Base-by-base conservation (phyloP, 164 flowering plant genomes). In the Hamamelis virginiana region DNA sequence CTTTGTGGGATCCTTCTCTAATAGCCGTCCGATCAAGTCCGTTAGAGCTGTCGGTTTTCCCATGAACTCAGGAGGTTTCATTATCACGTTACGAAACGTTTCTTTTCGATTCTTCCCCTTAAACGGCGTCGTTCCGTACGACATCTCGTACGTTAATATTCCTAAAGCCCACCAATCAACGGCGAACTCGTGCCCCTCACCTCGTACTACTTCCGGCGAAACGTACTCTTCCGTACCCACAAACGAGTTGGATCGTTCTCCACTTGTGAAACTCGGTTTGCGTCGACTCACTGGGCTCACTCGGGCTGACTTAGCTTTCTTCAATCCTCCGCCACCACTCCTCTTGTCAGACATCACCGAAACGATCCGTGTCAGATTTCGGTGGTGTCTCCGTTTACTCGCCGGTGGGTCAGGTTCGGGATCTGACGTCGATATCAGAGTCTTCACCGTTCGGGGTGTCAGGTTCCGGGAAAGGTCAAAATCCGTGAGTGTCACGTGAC, bases 161-260 rank as follows among this genome's bases (percentile, higher is more conserved):
- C 99, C 98, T 0, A 95, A 74, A 5, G 97, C 96, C 99, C 98
- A 95, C 99, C 98, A 92, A 68, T 95, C 97, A 19, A 91, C 97
- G 60, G 91, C 81, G 84, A 87, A 92, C 65, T 90, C 98, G 77
- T 95, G 98, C 9, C 99, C 99, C 26, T 89, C 91, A 9, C 95
- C 97, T 0, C 87, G 77, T 0, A 95, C 84, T 0, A 95, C 88
- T 77, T 94, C 98, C 55, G 97, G 98, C 28, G 98, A 67, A 8
- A 94, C 88, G 84, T 94, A 91, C 76, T 95, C 99, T 61, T 91
- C 97, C 44, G 98, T 95, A 0, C 99, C 97, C 0, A 86, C 90
- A 56, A 86, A 83, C 22, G 89, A 84, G 67, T 85, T 64, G 47
- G 88, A 69, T 13, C 76, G 76, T 28, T 81, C 87, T 3, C 81